These are phyloP conservation scores for Malassezia pachydermatis DNA, from an alignment of 1,284 basidiomycete species.

Conservation along the genomic window DNA sequence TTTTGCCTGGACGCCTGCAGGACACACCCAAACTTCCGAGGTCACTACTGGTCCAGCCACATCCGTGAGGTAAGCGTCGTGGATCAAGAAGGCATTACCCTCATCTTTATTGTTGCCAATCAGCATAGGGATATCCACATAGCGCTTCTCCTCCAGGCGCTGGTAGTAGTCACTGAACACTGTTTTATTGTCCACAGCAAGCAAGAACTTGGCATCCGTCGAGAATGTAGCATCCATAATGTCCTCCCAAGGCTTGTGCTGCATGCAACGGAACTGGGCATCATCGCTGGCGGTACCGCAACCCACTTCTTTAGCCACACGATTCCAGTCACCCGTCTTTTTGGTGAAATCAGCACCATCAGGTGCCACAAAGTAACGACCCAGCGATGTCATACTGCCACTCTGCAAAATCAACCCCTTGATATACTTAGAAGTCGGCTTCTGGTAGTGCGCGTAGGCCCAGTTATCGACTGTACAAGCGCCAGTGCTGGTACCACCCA, in stretches of 20 bases:
- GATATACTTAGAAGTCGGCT: constrained; percentile 10
- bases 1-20: constrained; percentile 5
- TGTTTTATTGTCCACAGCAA: constrained; percentile 10
- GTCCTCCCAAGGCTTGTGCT: constrained; percentile 7
- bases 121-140: constrained; percentile 9
- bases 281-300: constrained; percentile 11
- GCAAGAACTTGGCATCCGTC: constrained; percentile 10
- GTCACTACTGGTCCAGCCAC: constrained; percentile 10
- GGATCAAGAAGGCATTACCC: constrained; percentile 11
- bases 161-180: constrained; percentile 10
- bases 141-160: constrained; percentile 3
- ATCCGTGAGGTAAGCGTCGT: constrained; percentile 1
- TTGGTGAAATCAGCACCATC: constrained; percentile 2
- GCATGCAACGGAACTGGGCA: constrained; percentile 19
- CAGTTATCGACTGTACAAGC: constrained; percentile 49
- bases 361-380: constrained; percentile 4
- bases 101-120: constrained; percentile 20
- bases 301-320: constrained; percentile 11
- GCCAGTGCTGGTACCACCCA: constrained; percentile 80
- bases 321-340: constrained; percentile 7
- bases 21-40: constrained; percentile 16
- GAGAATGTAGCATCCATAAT: constrained; percentile 12
- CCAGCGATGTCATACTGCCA: constrained; percentile 17
- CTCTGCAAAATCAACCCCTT: constrained; percentile 12
- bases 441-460: constrained; percentile 14